phyloP scores from a whole-genome alignment of 345 rosid species.

The Hibiscus mutabilis region DNA sequence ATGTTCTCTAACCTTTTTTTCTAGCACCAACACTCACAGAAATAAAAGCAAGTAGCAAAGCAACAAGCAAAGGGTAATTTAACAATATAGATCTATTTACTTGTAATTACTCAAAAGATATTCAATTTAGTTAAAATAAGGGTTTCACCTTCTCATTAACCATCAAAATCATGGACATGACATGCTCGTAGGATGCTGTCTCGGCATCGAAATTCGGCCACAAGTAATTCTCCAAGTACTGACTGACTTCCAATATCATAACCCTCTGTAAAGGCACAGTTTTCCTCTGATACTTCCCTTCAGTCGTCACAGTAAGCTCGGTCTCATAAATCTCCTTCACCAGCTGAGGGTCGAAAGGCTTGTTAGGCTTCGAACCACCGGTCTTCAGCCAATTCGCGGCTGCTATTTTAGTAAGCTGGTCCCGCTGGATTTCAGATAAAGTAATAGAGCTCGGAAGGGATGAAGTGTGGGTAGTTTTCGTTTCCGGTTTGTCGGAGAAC shows the following conservation, averaged over 20 bases:
- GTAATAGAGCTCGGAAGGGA: constrained; percentile 74
- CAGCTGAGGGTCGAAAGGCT: constrained; percentile 64
- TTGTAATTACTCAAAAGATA: background rate
- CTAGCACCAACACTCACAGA: background rate
- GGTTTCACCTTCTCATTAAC: constrained; percentile 75
- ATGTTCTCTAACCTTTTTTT: background rate
- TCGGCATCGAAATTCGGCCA: constrained; percentile 90
- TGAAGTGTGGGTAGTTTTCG: constrained; percentile 54
- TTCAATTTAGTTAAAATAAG: background rate
- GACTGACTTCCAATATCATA: constrained; percentile 94
- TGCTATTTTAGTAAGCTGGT: constrained; percentile 74
- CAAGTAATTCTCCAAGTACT: constrained; percentile 86
- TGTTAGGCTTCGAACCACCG: constrained; percentile 30
- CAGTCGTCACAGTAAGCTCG: constrained; percentile 67
- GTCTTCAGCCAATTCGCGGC: constrained; percentile 67
- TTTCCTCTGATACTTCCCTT: constrained; percentile 51
- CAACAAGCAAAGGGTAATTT: background rate
- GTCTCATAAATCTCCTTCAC: constrained; percentile 75
- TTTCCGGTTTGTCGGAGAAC: constrained; percentile 36
- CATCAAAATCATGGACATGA: constrained; percentile 97
- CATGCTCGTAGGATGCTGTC: constrained; percentile 81
- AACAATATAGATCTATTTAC: background rate
- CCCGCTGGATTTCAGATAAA: constrained; percentile 83
- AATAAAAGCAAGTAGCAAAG: background rate
- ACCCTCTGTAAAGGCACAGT: constrained; percentile 90